Evolutionary conservation across 164 flowering plant genomes (phyloP), one percentile per base, ranked within the genome.

Genomic region (Vitis vinifera): DNA sequence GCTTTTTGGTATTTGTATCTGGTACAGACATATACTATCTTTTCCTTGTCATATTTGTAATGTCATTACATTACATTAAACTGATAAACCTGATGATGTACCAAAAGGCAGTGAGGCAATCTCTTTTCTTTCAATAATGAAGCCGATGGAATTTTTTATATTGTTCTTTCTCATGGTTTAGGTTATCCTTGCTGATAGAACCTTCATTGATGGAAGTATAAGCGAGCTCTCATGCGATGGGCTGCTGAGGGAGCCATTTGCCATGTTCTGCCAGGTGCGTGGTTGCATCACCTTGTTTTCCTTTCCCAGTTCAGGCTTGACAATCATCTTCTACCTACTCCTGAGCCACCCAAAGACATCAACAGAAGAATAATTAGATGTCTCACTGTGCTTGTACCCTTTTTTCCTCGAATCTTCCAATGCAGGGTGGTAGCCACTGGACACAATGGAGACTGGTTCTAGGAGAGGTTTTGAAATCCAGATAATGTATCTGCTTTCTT

Each of bases 371-470:
- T 37, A 37, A 37, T 37, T 37, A 37, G 0, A 37, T 37, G 6
- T 37, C 6, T 37, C 6, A 37, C 7, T 3, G 44, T 37, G 44
- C 44, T 37, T 37, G 7, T 37, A 3, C 44, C 44, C 4, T 37
- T 37, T 37, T 37, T 37, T 37, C 44, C n/a, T 76, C 61, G 17
- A 29, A 71, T 65, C 74, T 70, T 30, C 5, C 56, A 63, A 59
- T 80, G 77, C 88, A 92, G 97, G 97, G 97, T 58, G 97, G 97
- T 61, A 84, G 91, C 27, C 94, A 92, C 70, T 92, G 97, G 97
- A 92, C 93, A 59, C 97, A 88, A 52, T 92, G 97, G 97, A 93
- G 86, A 51, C 78, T 92, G 50, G 91, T 87, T 79, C 80, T 92
- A 9, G 94, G 97, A 56, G 94, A 90, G 77, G 87, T 92, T 65